Percentiles rank a stretch among this genome's conserved stretches.
Conservation (phyloP, 345 rosid species). For the Camelina laxa region DNA sequence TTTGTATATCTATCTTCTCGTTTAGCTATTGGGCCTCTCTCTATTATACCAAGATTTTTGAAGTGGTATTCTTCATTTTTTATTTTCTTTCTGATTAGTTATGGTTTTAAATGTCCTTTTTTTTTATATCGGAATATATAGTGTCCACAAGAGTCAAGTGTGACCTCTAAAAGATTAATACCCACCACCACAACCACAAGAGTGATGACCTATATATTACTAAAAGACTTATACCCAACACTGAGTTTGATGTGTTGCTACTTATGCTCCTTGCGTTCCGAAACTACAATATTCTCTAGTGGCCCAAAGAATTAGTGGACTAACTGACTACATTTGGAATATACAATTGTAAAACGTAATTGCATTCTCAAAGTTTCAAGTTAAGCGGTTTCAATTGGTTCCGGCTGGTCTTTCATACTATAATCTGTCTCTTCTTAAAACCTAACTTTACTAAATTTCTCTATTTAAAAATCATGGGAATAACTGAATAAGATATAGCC, state of each 20-base stretch:
- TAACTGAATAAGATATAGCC: not conserved
- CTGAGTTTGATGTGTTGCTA: slow-evolving; percentile 22
- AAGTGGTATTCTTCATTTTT: too few species aligned
- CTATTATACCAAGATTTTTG: too few species aligned
- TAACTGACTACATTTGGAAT: not conserved
- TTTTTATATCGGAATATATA: not conserved
- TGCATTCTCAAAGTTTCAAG: not conserved
- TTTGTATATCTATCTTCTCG: too few species aligned
- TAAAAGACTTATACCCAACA: slow-evolving; percentile 20
- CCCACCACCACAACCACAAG: slow-evolving; percentile 26
- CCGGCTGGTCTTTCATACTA: not conserved
- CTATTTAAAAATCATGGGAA: not conserved
- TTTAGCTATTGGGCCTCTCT: too few species aligned
- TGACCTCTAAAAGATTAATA: slow-evolving; percentile 19
- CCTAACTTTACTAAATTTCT: not conserved
- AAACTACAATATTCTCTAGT: not conserved
- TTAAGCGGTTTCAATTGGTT: not conserved
- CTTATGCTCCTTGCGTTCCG: slow-evolving; percentile 3
- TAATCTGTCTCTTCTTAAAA: not conserved
- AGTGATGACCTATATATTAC: not conserved
- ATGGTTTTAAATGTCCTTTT: not conserved
- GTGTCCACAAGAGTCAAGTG: not conserved
- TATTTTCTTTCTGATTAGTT: too few species aligned
- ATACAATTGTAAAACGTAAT: not conserved
- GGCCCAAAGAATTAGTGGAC: slow-evolving; percentile 16